Evolutionary conservation across 345 rosid genomes (phyloP), one percentile per base, ranked within the genome.

Genomic region (Physaria fendleri): DNA sequence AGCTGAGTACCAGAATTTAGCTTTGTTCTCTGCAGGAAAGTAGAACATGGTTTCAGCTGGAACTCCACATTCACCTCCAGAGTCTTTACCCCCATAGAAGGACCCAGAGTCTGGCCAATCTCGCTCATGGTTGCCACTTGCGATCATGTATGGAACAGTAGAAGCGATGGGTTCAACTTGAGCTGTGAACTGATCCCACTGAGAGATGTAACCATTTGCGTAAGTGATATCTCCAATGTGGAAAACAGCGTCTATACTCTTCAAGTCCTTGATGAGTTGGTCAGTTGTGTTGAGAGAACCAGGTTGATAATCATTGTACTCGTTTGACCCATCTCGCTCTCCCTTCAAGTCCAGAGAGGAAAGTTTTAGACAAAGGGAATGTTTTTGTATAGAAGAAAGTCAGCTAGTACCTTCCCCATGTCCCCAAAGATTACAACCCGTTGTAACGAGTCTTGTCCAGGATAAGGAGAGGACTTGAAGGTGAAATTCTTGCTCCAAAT

Each of bases 391-490:
- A 13, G 17, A 32, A 34, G 12, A 40, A 23, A 45, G 29, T 71
- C 78, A 23, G 9, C 8, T 16, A 25, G 24, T 56, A 40, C 92
- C 85, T 82, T 85, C 5, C 92, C 88, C 85, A 89, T 86, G 76
- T 86, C 97, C 34, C 95, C 97, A 14, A 86, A 89, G 49, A 89
- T 65, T 25, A 84, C 61, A 49, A 89, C 78, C 37, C 77, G 81
- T 53, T 89, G 97, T 57, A 86, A 71, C 2, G 95, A 86, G 59
- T 86, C 77, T 66, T 89, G 91, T 51, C 97, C 95, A 8, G 95
- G 97, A 73, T 66, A 85, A 44, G 97, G 92, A 2, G 95, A 79
- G 28, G 90, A 74, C 68, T 52, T 77, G 65, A 86, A 86, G 10
- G 84, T 64, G 59, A 72, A 84, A 2, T 10, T 66, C 78, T 85